These are phyloP conservation scores for Harringtonia aguacate DNA, from an alignment of 2,329 filamentous ascomycete species.

Conservation along the genomic window DNA sequence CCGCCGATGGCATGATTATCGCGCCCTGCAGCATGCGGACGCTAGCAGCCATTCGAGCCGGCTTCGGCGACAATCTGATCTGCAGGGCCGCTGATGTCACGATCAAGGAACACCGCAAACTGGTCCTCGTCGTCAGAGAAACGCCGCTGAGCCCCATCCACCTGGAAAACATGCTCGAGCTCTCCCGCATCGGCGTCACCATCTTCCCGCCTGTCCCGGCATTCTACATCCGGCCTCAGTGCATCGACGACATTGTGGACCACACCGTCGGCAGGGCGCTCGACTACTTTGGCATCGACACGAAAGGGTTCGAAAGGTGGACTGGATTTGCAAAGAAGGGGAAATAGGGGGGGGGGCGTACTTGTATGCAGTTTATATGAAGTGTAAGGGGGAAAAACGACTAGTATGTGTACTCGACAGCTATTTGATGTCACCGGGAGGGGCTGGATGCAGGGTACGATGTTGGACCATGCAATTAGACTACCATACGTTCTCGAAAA, in stretches of 20 bases:
- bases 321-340: too few relatives aligned
- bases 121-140: slow-evolving; percentile 30
- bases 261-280: slow-evolving; percentile 36
- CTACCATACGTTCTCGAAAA: too few relatives aligned
- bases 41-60: slow-evolving; percentile 27
- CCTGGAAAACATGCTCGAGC: slow-evolving; percentile 30
- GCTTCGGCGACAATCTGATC: slow-evolving; percentile 33
- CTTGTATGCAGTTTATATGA: too few relatives aligned
- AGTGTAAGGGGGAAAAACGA: too few relatives aligned
- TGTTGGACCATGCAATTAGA: too few relatives aligned
- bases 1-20: slow-evolving; percentile 34
- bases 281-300: slow-evolving; percentile 30
- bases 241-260: slow-evolving; percentile 29
- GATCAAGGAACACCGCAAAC: slow-evolving; percentile 29
- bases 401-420: too few relatives aligned
- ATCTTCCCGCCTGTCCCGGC: slow-evolving; percentile 33
- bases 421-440: too few relatives aligned
- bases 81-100: slow-evolving; percentile 32
- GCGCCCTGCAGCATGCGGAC: slow-evolving; percentile 38
- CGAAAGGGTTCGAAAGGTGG: too few relatives aligned
- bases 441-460: too few relatives aligned
- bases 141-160: slow-evolving; percentile 37
- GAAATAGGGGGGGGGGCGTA: too few relatives aligned
- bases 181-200: slow-evolving; percentile 25
- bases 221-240: slow-evolving; percentile 28